Evolutionary conservation across 2,329 filamentous ascomycete genomes (phyloP), one percentile per base, ranked within the genome.

Genomic region (Penicillium sp.): DNA sequence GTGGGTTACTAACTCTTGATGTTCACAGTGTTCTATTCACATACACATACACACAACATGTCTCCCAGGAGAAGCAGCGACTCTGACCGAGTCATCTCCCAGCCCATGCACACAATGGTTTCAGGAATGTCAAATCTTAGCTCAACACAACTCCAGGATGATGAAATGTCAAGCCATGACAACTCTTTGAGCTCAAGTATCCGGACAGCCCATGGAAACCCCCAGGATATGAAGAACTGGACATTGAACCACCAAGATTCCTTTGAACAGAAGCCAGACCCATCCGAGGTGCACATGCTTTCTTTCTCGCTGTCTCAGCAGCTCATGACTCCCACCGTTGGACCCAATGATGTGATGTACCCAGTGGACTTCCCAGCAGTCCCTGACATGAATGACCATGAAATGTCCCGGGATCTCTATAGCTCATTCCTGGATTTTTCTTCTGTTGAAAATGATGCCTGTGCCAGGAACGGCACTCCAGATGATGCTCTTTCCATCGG

Each of bases 121-220:
- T 71, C 68, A 63, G 73, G 71, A 66, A 63, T 72, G 45, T 66
- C 71, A 65, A 72, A 71, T 62, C 66, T 74, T 65, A 60, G 69
- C 64, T 70, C 74, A 60, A 71, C 69, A 65, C 64, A 65, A 59
- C 52, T 68, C 67, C 73, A 74, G 69, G 74, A 76, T 74, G 71
- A 75, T 73, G 74, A 77, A 55, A 65, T 75, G 57, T 72, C 71
- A 51, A 72, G 69, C 65, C 71, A 73, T 64, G 73, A 75, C 67
- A 71, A 61, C 58, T 74, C 74, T 59, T 69, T 75, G 57, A 74
- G 71, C 66, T 75, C 74, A 61, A 73, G 65, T 63, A 67, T 70
- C 52, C 65, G 66, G 55, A 69, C 65, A 63, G 61, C 59, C 67
- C 65, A 65, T 64, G 70, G 69, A 63, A 69, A 58, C 39, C 56